A percentile compares a stretch with the other conserved stretches of the same genome.
Evolutionary conservation across 164 flowering plant genomes (phyloP).

Genomic region (Cinnamomum chago): DNA sequence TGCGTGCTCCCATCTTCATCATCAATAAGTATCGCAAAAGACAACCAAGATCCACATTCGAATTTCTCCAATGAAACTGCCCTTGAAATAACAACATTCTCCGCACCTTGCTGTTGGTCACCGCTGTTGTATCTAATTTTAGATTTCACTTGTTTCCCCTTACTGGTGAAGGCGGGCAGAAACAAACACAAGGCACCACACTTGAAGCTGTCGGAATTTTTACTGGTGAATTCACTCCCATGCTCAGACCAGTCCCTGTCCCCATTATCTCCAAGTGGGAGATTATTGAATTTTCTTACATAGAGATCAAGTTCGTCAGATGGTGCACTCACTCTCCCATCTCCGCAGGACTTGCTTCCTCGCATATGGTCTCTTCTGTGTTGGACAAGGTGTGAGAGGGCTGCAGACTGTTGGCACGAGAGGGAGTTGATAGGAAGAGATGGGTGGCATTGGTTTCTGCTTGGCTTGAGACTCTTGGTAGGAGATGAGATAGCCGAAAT

Average conservation of each 20-base stretch:
- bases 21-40: slow-evolving; percentile 28
- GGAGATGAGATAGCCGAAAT: slow-evolving; percentile 47
- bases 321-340: slow-evolving; percentile 34
- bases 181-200: slow-evolving; percentile 62
- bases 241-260: background rate
- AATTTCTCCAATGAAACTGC: slow-evolving; percentile 59
- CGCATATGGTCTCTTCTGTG: slow-evolving; percentile 15
- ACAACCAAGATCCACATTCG: slow-evolving; percentile 71
- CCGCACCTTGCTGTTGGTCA: slow-evolving; percentile 6
- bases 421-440: slow-evolving; percentile 18
- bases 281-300: slow-evolving; percentile 8
- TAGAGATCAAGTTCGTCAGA: slow-evolving; percentile 49
- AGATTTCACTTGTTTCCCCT: slow-evolving; percentile 43
- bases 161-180: slow-evolving; percentile 47
- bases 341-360: slow-evolving; percentile 69
- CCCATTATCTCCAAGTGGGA: background rate
- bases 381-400: slow-evolving; percentile 2
- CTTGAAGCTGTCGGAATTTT: slow-evolving; percentile 32
- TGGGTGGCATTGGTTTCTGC: slow-evolving; percentile 26
- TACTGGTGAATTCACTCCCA: background rate
- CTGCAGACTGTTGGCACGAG: slow-evolving; percentile 27
- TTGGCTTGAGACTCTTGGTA: slow-evolving; percentile 27
- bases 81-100: slow-evolving; percentile 32
- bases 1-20: slow-evolving; percentile 11
- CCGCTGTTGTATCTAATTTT: slow-evolving; percentile 14